Evolutionary conservation across 306 rosid species (phyloP).

Genomic region (Corylus avellana): DNA sequence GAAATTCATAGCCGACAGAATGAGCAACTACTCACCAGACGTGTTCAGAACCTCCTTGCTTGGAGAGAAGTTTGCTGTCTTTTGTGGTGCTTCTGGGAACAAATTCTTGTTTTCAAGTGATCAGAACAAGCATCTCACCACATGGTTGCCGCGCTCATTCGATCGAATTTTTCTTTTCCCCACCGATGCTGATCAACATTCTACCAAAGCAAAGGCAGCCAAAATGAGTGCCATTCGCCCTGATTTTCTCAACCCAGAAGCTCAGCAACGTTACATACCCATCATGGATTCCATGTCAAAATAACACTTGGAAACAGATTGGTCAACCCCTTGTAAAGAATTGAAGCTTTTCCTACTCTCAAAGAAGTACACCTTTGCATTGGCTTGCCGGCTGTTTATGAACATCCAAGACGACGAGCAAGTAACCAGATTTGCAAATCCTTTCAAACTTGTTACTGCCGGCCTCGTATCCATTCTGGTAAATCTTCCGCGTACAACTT

Average conservation of each 20-base stretch:
- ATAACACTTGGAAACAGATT: neutral
- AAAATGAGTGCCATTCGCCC: neutral
- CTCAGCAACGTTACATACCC: neutral
- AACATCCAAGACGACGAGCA: neutral
- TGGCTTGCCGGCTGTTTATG: constrained; percentile 1
- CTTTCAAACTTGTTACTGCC: too few relatives aligned
- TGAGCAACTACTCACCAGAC: neutral
- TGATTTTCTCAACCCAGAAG: constrained; percentile 1
- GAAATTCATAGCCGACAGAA: neutral
- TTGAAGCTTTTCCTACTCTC: neutral
- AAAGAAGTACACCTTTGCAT: constrained; percentile 5
- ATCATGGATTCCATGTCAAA: neutral
- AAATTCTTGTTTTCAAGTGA: neutral
- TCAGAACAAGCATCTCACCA: neutral
- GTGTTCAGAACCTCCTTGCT: neutral
- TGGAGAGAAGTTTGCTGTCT: neutral
- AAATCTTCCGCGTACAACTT: too few relatives aligned
- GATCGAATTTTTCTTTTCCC: neutral
- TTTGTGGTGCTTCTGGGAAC: neutral
- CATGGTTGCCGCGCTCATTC: neutral
- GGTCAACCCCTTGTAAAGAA: neutral
- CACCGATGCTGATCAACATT: neutral
- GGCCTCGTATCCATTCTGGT: too few relatives aligned
- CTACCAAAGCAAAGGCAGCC: neutral
- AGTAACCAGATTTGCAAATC: neutral